phyloP scores from a whole-genome alignment of 345 rosid genomes.

The thale cress (Arabidopsis thaliana) region DNA sequence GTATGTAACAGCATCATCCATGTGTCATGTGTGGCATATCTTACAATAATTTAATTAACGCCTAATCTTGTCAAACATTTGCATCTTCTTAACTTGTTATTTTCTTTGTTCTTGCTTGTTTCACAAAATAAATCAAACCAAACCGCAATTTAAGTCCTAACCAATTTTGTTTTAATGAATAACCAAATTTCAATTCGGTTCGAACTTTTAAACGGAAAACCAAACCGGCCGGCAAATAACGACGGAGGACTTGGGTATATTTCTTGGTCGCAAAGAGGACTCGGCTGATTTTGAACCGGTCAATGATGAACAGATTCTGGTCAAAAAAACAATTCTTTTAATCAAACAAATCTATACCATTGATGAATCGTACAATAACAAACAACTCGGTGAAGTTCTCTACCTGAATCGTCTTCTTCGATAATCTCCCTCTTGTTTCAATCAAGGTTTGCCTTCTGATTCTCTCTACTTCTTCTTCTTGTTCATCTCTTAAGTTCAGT shows the following conservation, averaged over 20 bases:
- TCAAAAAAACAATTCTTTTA: not conserved
- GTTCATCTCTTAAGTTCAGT: not conserved
- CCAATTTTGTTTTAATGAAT: too few species aligned
- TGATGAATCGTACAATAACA: constrained; percentile 19
- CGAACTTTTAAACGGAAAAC: not conserved
- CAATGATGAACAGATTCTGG: constrained; percentile 21
- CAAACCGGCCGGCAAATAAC: not conserved
- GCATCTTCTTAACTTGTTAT: not conserved
- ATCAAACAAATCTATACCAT: constrained; percentile 14
- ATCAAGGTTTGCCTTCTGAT: constrained; percentile 37
- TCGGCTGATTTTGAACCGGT: constrained; percentile 11
- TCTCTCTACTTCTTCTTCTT: constrained; percentile 20
- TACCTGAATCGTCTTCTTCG: constrained; percentile 30
- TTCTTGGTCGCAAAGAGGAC: not conserved
- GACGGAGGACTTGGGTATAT: not conserved
- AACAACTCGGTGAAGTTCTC: constrained; percentile 25
- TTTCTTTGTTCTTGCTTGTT: not conserved
- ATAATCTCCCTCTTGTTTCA: constrained; percentile 10
- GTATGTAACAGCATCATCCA: constrained; percentile 26
- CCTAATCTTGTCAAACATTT: not conserved
- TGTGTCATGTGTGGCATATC: not conserved
- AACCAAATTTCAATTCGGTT: too few species aligned
- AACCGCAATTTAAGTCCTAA: too few species aligned
- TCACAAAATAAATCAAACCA: too few species aligned
- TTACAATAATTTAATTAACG: not conserved